A percentile compares a stretch with the other conserved stretches of the same genome.
Evolutionary conservation across 2,329 filamentous ascomycete genomes (phyloP).

Genomic region (Monosporascus sp.): DNA sequence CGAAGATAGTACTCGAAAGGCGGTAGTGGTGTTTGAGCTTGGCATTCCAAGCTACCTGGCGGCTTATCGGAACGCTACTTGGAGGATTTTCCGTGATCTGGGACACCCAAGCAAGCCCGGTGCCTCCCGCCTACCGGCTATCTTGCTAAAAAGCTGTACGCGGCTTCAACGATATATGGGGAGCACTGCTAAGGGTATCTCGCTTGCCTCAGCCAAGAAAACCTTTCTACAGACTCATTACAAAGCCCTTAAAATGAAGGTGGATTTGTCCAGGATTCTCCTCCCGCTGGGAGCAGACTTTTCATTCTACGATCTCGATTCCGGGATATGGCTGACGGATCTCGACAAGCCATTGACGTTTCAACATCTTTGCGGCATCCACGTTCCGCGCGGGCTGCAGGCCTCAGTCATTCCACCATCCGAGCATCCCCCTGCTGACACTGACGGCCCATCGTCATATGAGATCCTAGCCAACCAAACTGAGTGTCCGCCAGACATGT

Average conservation of each 20-base stretch:
- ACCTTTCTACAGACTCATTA: slow-evolving; percentile 27
- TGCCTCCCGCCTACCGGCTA: slow-evolving; percentile 2
- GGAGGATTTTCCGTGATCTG: slow-evolving; percentile 36
- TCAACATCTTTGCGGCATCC: slow-evolving; percentile 19
- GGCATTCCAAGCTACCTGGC: slow-evolving; percentile 36
- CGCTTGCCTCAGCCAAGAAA: slow-evolving; percentile 26
- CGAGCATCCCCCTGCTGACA: slow-evolving; percentile 23
- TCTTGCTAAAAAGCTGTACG: slow-evolving; percentile 15
- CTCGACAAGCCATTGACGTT: slow-evolving; percentile 19
- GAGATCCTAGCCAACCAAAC: slow-evolving; percentile 44
- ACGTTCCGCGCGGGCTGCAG: slow-evolving; percentile 11
- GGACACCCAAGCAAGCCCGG: slow-evolving; percentile 19
- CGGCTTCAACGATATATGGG: slow-evolving; percentile 9
- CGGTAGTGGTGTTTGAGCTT: slow-evolving; percentile 48
- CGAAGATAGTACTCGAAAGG: slow-evolving; percentile 23
- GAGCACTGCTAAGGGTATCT: slow-evolving; percentile 6
- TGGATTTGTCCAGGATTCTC: slow-evolving; percentile 15
- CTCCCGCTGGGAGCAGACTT: slow-evolving; percentile 23
- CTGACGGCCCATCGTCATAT: slow-evolving; percentile 46
- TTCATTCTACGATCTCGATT: slow-evolving; percentile 21
- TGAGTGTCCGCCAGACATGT: slow-evolving; percentile 39
- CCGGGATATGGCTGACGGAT: slow-evolving; percentile 19
- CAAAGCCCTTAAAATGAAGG: slow-evolving; percentile 20
- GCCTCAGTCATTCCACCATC: slow-evolving; percentile 6
- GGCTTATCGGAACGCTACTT: slow-evolving; percentile 47